Percentiles rank a stretch among this genome's conserved stretches.
These are phyloP conservation scores for Ceriops zippeliana DNA, from an alignment of 345 rosid genomes.

Conservation along the genomic window DNA sequence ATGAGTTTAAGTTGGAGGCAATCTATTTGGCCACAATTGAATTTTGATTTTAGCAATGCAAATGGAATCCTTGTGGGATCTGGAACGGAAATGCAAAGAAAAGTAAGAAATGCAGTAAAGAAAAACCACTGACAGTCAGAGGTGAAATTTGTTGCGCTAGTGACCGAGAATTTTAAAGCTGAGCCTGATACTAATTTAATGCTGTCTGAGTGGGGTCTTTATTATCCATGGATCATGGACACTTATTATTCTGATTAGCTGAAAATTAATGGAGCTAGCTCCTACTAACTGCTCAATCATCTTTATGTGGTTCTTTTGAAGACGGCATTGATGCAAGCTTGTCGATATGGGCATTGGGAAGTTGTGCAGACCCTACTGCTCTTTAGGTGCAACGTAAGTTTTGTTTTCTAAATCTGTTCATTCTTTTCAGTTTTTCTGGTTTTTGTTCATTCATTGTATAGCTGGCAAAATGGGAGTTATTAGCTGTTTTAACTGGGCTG, in stretches of 20 bases:
- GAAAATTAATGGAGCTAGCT: constrained; percentile 2
- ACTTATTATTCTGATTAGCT: too few species aligned
- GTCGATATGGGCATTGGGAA: constrained; percentile 98
- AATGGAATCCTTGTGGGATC: neutral
- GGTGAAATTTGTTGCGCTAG: too few species aligned
- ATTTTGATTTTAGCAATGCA: neutral
- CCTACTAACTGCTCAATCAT: constrained; percentile 10
- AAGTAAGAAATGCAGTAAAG: too few species aligned
- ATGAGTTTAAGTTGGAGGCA: neutral
- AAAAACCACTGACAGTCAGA: too few species aligned
- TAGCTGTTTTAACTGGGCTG: neutral
- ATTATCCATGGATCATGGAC: too few species aligned
- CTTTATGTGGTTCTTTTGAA: constrained; percentile 24
- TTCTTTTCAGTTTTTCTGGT: neutral
- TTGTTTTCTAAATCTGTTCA: neutral
- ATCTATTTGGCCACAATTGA: neutral
- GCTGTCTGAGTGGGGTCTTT: too few species aligned
- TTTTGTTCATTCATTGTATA: neutral
- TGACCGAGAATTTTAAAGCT: too few species aligned
- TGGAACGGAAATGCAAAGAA: too few species aligned
- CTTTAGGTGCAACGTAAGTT: constrained; percentile 84
- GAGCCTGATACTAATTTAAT: too few species aligned
- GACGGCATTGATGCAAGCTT: constrained; percentile 99
- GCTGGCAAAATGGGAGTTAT: too few species aligned
- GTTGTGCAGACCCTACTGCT: constrained; percentile 90